Evolutionary conservation across 306 rosid species (phyloP).

Genomic region (Myrica gale): DNA sequence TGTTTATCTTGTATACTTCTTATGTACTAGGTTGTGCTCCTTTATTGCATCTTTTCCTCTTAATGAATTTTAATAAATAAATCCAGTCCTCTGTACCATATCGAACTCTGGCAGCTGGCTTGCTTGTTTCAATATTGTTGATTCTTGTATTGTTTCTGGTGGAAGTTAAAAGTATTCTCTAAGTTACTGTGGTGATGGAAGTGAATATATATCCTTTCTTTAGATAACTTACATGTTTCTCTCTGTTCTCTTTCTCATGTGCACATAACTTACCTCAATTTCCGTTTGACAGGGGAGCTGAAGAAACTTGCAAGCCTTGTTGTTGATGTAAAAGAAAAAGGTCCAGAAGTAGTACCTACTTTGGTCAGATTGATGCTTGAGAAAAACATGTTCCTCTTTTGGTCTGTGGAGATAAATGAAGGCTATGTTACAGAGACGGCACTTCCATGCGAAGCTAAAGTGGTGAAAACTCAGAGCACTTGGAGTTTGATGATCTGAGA

Average conservation of each 20-base stretch:
- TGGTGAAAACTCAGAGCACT: slow-evolving; percentile 53
- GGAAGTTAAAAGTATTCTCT: neutral
- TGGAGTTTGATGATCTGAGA: neutral
- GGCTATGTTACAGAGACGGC: slow-evolving; percentile 57
- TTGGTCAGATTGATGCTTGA: slow-evolving; percentile 70
- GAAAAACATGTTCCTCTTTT: slow-evolving; percentile 67
- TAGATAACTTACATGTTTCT: neutral
- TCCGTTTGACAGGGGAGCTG: slow-evolving; percentile 58
- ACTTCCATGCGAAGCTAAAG: slow-evolving; percentile 67
- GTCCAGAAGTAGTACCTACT: slow-evolving; percentile 45
- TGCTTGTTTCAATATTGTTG: neutral
- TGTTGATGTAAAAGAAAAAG: slow-evolving; percentile 47
- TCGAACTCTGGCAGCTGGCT: neutral
- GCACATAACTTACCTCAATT: slow-evolving; percentile 1
- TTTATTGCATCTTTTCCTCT: neutral
- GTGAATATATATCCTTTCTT: neutral
- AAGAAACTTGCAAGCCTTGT: slow-evolving; percentile 59
- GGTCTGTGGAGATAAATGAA: slow-evolving; percentile 65
- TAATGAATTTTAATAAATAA: neutral
- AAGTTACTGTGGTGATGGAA: too few species aligned
- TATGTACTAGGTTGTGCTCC: neutral
- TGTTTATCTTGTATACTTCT: neutral
- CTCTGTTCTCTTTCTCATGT: neutral
- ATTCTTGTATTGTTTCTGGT: neutral
- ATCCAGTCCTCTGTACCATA: neutral